phyloP scores from a whole-genome alignment of 805 yeast genomes.

The Yarrowia sp. region DNA sequence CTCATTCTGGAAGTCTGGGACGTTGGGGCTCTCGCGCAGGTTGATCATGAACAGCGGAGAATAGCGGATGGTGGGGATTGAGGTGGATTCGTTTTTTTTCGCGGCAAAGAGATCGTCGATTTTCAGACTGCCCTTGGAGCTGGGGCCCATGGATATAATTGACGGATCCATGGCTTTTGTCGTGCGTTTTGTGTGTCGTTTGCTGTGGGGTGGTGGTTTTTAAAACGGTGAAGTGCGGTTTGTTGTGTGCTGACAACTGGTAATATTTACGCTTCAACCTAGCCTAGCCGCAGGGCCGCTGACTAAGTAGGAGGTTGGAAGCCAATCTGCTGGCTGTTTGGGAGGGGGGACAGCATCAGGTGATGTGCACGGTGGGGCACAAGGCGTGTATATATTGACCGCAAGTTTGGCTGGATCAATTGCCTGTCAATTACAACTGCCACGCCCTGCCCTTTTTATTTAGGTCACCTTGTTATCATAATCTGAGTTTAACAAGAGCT shows the following conservation, averaged over 20 bases:
- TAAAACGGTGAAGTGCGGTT: slow-evolving; percentile 5
- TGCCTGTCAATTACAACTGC: not conserved
- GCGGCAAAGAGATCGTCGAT: slow-evolving; percentile 25
- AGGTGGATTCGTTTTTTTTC: slow-evolving; percentile 4
- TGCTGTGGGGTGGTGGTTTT: slow-evolving; percentile 8
- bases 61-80: slow-evolving; percentile 13
- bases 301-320: not conserved
- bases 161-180: slow-evolving; percentile 25
- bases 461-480: slow-evolving; percentile 6
- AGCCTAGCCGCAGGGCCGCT: slow-evolving; percentile 24
- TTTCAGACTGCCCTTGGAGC: slow-evolving; percentile 17
- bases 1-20: slow-evolving; percentile 22
- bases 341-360: too few relatives aligned
- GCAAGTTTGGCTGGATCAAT: not conserved
- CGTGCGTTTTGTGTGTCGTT: not conserved
- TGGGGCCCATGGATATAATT: slow-evolving; percentile 19
- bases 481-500: not conserved
- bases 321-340: not conserved
- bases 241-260: not conserved
- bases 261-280: slow-evolving; percentile 20
- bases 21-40: slow-evolving; percentile 14
- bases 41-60: slow-evolving; percentile 23
- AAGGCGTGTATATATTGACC: not conserved
- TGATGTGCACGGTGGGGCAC: not conserved
- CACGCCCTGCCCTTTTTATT: not conserved